A percentile compares a stretch with the other conserved stretches of the same genome.
phyloP scores from a whole-genome alignment of 352 stramenopile species.

The Blastocystis sp. region DNA sequence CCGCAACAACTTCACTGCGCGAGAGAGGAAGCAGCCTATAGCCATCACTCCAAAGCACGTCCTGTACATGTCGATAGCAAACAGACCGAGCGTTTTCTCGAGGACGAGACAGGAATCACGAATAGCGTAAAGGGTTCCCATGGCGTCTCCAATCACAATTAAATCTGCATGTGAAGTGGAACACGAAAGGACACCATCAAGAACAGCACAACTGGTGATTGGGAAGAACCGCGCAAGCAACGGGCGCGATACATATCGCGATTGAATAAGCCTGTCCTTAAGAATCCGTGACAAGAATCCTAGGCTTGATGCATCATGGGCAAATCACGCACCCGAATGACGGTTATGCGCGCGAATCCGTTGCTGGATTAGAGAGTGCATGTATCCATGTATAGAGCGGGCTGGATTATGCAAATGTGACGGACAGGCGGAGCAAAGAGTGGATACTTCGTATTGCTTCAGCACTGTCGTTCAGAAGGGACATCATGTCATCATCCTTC shows the following conservation, averaged over 20 bases:
- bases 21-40: constrained; percentile 14
- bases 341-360: not conserved
- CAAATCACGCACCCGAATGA: not conserved
- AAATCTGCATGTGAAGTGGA: not conserved
- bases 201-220: not conserved
- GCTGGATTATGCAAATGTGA: not conserved
- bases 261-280: not conserved
- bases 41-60: not conserved
- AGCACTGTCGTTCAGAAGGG: too few species aligned
- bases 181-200: not conserved
- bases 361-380: not conserved
- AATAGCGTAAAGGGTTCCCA: constrained; percentile 25
- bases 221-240: not conserved
- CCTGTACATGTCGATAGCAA: not conserved
- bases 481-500: not conserved
- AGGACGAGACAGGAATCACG: not conserved
- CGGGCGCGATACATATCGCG: constrained; percentile 14
- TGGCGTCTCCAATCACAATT: constrained; percentile 11
- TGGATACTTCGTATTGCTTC: too few species aligned
- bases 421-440: too few species aligned
- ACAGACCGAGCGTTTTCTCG: not conserved
- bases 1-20: not conserved
- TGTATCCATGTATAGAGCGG: not conserved
- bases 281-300: not conserved
- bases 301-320: not conserved